Evolutionary conservation across 1,139 yeast genomes (phyloP), one percentile per base, ranked within the genome.

Genomic region (Suhomyces choctaworum): DNA sequence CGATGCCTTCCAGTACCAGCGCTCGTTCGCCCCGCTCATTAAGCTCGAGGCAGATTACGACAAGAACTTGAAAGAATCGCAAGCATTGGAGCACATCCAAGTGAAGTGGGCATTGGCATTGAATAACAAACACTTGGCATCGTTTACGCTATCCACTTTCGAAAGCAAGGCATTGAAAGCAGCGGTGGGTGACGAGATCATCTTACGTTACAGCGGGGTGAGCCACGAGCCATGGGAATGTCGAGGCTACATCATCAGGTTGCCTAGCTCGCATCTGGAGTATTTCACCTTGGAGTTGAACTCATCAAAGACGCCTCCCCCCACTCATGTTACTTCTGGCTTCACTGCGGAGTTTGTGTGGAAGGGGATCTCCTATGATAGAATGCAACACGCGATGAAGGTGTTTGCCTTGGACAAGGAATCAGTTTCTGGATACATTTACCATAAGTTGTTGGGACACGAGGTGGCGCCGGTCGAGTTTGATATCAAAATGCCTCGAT

Each of bases 331-430:
- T 29, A 73, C 76, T 2, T 71, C 79, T 3, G 87, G 83, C 22
- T 90, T 86, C 57, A 80, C 92, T 1, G 90, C 92, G 1, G 94
- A 87, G 52, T 85, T 87, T 55, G 86, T 86, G 35, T 90, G 97
- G 97, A 85, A 85, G 46, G 94, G 92, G 13, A 79, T 83, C 1
- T 71, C 95, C 1, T 89, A 82, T 54, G 82, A 77, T 25, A 76
- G 97, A 53, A 87, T 88, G 92, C 96, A 87, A 60, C 64, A 66
- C 16, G 94, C 96, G 0, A 64, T 90, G 62, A 76, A 70, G 39
- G 59, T 58, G 10, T 87, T 90, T 66, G 97, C 96, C 3, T 65
- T 78, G 11, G 76, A 82, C 36, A 76, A 81, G 36, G 72, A 80
- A 47, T 80, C 89, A 6, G 85, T 87, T 4, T 80, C 90, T 22